Base-by-base conservation (phyloP, 2,329 filamentous ascomycete genomes). In the Monilinia vaccinii-corymbosi region DNA sequence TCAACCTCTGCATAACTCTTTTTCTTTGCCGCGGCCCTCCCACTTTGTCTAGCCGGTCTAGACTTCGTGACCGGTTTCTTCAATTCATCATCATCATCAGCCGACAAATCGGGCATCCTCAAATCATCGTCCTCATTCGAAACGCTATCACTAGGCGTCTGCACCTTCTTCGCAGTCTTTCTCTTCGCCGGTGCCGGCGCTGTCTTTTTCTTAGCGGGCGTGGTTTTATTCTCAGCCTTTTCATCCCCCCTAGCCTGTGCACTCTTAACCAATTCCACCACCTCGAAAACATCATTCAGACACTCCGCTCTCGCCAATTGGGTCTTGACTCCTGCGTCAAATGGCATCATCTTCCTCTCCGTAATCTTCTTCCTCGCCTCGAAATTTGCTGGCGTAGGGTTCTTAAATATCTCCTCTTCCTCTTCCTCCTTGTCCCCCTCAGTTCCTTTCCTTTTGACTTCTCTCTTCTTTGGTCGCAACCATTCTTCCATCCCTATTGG, bases 401-500 rank as follows among this genome's bases (percentile, higher is more conserved):
- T 64, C 13, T 62, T 64, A 25, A 71, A 68, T 42, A 70, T 69
- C 25, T 67, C 66, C 9, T 73, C 72, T 63, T 67, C 66, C 9
- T 73, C 72, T 63, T 74, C 72, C 44, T 71, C 73, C 7, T 73
- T 72, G 62, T 74, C 72, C 44, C 71, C 73, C 7, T 73, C 71
- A 11, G 51, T 68, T 51, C 66, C 72, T 58, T 73, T 76, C 69
- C 73, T 80, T 73, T 75, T 86, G 71, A 83, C 72, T 64, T 86
- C 81, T 60, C 84, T 81, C 76, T 96, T 97, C 73, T 82, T 86
- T 0, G 91, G 91, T 59, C 86, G 80, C 25, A 97, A 75, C 91
- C 91, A 97, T 63, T 95, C 88, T 71, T 96, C 92, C 84, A 91
- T 91, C 0, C 89, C 89, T 1, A 84, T 79, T 0, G 91, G 92